These are phyloP conservation scores for Tuber microsphaerosporum DNA, from an alignment of 495 filamentous ascomycete species.

Conservation along the genomic window DNA sequence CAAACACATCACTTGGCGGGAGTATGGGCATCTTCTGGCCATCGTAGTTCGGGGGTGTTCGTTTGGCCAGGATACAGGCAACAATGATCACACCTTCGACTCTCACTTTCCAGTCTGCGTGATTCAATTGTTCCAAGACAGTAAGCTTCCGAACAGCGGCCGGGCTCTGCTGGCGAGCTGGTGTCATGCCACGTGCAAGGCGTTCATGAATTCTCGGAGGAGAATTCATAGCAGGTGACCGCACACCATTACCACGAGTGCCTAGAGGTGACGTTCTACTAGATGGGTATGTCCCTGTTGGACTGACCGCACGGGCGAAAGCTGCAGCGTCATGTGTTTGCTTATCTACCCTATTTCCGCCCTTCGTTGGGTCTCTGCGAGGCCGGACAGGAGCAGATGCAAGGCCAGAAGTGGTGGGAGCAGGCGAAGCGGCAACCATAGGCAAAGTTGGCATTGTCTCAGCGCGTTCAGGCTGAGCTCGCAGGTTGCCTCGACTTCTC, in stretches of 20 bases:
- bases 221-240: slow-evolving; percentile 32
- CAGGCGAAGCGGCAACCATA: slow-evolving; percentile 42
- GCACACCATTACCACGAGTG: slow-evolving; percentile 26
- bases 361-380: slow-evolving; percentile 43
- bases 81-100: slow-evolving; percentile 40
- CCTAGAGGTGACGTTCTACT: slow-evolving; percentile 25
- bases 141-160: slow-evolving; percentile 33
- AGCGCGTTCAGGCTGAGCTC: slow-evolving; percentile 58
- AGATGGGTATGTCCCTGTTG: slow-evolving; percentile 16
- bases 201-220: slow-evolving; percentile 33
- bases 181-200: slow-evolving; percentile 32
- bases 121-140: slow-evolving; percentile 40
- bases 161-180: slow-evolving; percentile 36
- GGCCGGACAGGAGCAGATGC: slow-evolving; percentile 44
- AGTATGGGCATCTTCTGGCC: slow-evolving; percentile 40
- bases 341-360: slow-evolving; percentile 39
- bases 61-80: slow-evolving; percentile 40
- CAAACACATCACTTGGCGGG: slow-evolving; percentile 40
- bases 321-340: slow-evolving; percentile 35
- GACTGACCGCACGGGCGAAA: slow-evolving; percentile 27
- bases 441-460: slow-evolving; percentile 40
- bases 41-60: slow-evolving; percentile 40
- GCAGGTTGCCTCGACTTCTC: slow-evolving; percentile 55
- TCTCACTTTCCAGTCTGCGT: slow-evolving; percentile 40
- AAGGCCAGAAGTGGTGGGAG: slow-evolving; percentile 40